Percentiles rank a stretch among this genome's conserved stretches.
These are phyloP conservation scores for Cyanodermella asteris DNA, from an alignment of 2,329 filamentous ascomycete species.

Conservation along the genomic window DNA sequence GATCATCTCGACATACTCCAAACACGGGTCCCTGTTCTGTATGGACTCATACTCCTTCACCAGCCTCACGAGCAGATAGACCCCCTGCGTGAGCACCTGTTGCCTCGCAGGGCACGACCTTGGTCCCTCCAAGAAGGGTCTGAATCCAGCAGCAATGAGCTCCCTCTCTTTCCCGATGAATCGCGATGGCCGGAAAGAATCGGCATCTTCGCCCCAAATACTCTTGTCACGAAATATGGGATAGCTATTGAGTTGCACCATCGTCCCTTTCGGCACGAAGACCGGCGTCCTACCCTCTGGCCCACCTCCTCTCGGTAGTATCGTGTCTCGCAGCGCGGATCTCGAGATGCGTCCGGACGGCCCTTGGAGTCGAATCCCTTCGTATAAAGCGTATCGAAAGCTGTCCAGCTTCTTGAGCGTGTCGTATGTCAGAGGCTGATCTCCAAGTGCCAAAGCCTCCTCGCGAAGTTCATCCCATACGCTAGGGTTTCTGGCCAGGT, in stretches of 20 bases:
- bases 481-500: not conserved
- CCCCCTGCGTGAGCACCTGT: too few species aligned
- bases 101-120: too few species aligned
- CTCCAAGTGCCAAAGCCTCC: conserved; percentile 10
- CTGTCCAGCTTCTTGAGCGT: conserved; percentile 2
- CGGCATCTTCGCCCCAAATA: conserved; percentile 27
- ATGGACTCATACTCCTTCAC: conserved; percentile 1
- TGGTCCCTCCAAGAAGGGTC: too few species aligned
- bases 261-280: conserved; percentile 23
- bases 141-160: too few species aligned
- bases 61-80: conserved; percentile 4
- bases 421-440: conserved; percentile 2
- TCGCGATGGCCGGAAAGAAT: conserved; percentile 23
- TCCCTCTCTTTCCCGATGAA: too few species aligned
- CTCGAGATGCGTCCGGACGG: conserved; percentile 30
- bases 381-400: conserved; percentile 1
- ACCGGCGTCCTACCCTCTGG: conserved; percentile 18
- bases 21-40: conserved; percentile 1
- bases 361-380: conserved; percentile 26
- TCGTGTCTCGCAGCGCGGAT: conserved; percentile 21
- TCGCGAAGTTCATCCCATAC: conserved; percentile 2
- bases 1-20: conserved; percentile 1
- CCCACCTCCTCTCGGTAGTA: conserved; percentile 22
- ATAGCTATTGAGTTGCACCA: conserved; percentile 29
- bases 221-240: conserved; percentile 28